Percentiles rank a stretch among this genome's conserved stretches.
Conservation (phyloP, 2,329 filamentous ascomycete genomes). For the Epichloe bromicola region DNA sequence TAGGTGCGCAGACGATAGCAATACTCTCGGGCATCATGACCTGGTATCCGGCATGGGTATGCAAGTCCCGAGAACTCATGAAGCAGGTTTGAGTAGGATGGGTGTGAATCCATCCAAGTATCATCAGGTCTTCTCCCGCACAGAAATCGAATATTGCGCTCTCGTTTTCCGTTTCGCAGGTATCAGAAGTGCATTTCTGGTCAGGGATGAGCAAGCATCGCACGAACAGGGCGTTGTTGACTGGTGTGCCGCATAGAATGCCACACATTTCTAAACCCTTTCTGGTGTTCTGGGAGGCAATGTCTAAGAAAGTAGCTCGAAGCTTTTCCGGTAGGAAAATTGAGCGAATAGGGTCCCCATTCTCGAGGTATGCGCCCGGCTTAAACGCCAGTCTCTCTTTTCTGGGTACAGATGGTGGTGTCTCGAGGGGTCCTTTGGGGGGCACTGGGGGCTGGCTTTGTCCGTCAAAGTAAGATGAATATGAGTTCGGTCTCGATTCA, state of each 20-base stretch:
- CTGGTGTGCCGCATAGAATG: slow-evolving; percentile 78
- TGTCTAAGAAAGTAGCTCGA: slow-evolving; percentile 57
- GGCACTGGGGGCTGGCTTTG: slow-evolving; percentile 13
- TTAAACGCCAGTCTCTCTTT: slow-evolving; percentile 50
- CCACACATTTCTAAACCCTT: slow-evolving; percentile 88
- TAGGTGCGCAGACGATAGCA: slow-evolving; percentile 89
- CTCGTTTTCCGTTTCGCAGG: slow-evolving; percentile 88
- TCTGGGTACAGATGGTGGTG: slow-evolving; percentile 22
- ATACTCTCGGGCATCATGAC: slow-evolving; percentile 94
- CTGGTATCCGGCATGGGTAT: slow-evolving; percentile 90
- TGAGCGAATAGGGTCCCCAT: slow-evolving; percentile 72
- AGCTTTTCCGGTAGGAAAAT: slow-evolving; percentile 73
- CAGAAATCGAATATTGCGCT: slow-evolving; percentile 79
- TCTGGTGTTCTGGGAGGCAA: slow-evolving; percentile 65
- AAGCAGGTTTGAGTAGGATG: slow-evolving; percentile 96
- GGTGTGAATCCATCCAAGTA: slow-evolving; percentile 95
- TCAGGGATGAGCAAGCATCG: slow-evolving; percentile 80
- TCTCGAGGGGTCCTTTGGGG: slow-evolving; percentile 15
- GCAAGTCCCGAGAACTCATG: slow-evolving; percentile 86
- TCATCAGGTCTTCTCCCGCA: slow-evolving; percentile 67
- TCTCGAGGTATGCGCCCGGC: slow-evolving; percentile 82
- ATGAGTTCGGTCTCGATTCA: slow-evolving; percentile 7
- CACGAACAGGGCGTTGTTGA: slow-evolving; percentile 90
- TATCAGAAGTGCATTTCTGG: slow-evolving; percentile 80
- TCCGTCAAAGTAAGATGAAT: neutral